phyloP scores from a whole-genome alignment of 208 protist species.

The Acanthamoeba royreba region DNA sequence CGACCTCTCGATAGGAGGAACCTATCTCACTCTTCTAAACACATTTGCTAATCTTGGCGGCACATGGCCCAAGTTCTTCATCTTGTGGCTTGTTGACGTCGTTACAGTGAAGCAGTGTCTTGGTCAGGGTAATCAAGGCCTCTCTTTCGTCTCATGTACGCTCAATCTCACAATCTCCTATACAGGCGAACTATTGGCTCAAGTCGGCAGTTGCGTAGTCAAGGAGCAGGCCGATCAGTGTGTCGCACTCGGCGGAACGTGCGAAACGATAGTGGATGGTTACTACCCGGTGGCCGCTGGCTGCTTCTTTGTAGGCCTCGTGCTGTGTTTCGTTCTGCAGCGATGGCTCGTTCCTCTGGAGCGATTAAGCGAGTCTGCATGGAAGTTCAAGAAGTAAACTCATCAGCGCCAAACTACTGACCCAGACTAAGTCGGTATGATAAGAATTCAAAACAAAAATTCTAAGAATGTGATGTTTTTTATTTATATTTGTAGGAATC shows the following conservation, averaged over 20 bases:
- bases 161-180: neutral
- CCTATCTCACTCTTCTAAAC: constrained; percentile 74
- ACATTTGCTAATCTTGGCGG: constrained; percentile 64
- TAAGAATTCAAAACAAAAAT: no score
- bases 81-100: constrained; percentile 20
- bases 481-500: no score
- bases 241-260: neutral
- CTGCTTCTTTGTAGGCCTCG: neutral
- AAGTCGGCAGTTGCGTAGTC: neutral
- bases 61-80: constrained; percentile 67
- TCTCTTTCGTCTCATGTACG: neutral
- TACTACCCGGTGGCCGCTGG: constrained; percentile 27
- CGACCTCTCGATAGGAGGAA: constrained; percentile 65
- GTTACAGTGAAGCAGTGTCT: constrained; percentile 24
- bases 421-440: no score
- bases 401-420: no score
- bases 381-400: neutral
- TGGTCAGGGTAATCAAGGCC: neutral
- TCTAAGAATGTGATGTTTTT: no score
- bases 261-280: neutral
- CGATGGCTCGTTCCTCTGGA: neutral
- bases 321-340: neutral
- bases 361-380: neutral
- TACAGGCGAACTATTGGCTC: neutral
- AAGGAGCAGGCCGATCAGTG: constrained; percentile 3